Conservation (phyloP, 1,284 basidiomycete genomes). For the Pseudozyma sp. region DNA sequence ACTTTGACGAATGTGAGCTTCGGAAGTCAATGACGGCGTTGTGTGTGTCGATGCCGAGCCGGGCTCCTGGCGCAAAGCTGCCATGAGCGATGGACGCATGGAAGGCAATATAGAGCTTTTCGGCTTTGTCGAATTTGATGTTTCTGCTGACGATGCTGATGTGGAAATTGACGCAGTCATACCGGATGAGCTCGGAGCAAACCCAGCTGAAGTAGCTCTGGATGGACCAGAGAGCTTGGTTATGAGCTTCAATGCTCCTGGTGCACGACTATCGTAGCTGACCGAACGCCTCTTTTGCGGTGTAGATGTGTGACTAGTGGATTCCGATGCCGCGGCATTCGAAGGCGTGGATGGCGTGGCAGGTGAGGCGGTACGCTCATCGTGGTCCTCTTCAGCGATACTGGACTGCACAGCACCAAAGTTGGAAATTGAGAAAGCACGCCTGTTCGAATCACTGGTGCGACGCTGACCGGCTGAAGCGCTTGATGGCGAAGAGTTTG, state of each 20-base stretch:
- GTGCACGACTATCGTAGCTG: conserved; percentile 34
- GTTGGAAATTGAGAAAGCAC: conserved; percentile 41
- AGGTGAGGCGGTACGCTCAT: neutral
- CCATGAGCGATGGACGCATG: conserved; percentile 39
- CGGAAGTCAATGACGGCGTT: neutral
- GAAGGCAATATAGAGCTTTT: conserved; percentile 4
- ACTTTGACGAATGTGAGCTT: neutral
- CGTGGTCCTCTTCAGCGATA: conserved; percentile 31
- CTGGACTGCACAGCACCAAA: conserved; percentile 30
- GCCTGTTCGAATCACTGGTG: conserved; percentile 9
- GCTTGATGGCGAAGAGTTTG: conserved; percentile 22
- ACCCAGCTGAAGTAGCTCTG: conserved; percentile 13
- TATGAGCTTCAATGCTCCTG: conserved; percentile 25
- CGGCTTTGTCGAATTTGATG: neutral
- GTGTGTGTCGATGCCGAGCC: conserved; percentile 6
- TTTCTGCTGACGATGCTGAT: neutral
- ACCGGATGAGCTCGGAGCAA: neutral
- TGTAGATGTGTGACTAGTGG: conserved; percentile 12
- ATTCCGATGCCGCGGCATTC: neutral
- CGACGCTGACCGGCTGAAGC: conserved; percentile 13
- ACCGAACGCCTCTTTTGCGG: conserved; percentile 43
- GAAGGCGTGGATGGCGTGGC: neutral
- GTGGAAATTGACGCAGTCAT: conserved; percentile 2
- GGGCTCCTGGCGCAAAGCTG: conserved; percentile 20
- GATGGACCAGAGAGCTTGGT: conserved; percentile 19